Conservation (phyloP, 2,329 filamentous ascomycete species). For the Cercospora sp. region DNA sequence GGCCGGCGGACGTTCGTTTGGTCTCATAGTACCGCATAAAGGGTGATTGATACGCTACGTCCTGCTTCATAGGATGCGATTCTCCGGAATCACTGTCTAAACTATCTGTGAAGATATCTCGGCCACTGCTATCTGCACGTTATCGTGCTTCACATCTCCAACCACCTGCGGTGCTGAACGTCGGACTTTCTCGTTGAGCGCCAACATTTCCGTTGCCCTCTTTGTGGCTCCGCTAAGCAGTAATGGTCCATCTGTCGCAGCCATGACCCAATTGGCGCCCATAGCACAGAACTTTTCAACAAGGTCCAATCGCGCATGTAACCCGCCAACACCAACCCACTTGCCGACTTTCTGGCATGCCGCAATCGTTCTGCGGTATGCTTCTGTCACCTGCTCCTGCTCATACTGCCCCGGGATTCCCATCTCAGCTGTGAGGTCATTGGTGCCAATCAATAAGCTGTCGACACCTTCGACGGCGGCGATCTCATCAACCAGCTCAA, state of each 20-base stretch:
- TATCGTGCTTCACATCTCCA: background rate
- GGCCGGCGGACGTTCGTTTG: background rate
- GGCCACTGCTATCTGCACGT: background rate
- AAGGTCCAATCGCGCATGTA: constrained; percentile 45
- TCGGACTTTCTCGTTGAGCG: background rate
- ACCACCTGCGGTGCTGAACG: background rate
- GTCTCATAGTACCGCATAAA: background rate
- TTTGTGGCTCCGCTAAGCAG: constrained; percentile 43
- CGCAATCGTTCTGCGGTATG: constrained; percentile 40
- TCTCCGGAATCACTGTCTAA: background rate
- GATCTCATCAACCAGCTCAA: constrained; percentile 45
- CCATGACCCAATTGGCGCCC: constrained; percentile 44
- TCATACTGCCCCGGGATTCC: constrained; percentile 47
- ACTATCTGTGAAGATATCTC: background rate
- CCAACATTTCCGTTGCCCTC: constrained; percentile 15
- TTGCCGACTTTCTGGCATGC: constrained; percentile 45
- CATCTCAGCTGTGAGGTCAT: constrained; percentile 48
- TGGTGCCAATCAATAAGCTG: constrained; percentile 47
- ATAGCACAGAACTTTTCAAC: constrained; percentile 44
- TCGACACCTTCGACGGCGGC: constrained; percentile 47
- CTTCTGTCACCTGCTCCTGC: constrained; percentile 35
- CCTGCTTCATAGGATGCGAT: background rate
- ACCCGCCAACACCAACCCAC: constrained; percentile 45
- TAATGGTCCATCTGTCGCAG: constrained; percentile 41
- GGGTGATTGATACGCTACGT: background rate